Conservation (phyloP, 2,329 filamentous ascomycete genomes). For the Fusarium zealandicum region DNA sequence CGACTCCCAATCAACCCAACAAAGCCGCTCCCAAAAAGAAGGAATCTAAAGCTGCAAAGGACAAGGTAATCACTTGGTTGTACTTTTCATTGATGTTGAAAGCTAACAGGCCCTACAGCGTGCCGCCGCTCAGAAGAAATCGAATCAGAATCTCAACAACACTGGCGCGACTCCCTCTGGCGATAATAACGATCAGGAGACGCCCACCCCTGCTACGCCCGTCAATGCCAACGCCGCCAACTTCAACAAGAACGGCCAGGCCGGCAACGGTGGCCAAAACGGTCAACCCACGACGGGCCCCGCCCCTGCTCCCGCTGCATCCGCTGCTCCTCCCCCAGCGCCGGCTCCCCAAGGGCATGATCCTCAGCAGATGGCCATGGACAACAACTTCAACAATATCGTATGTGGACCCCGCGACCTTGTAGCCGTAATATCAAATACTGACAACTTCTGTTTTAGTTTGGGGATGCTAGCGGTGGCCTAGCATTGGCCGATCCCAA, state of each 20-base stretch:
- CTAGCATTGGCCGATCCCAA: slow-evolving; percentile 66
- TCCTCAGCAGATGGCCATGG: slow-evolving; percentile 53
- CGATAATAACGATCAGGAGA: slow-evolving; percentile 61
- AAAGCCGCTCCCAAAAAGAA: slow-evolving; percentile 84
- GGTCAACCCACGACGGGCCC: slow-evolving; percentile 43
- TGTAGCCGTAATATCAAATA: slow-evolving; percentile 6
- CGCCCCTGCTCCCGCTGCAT: slow-evolving; percentile 41
- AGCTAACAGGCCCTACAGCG: slow-evolving; percentile 42
- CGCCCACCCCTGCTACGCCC: slow-evolving; percentile 68
- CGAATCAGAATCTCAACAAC: slow-evolving; percentile 60
- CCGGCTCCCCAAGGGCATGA: slow-evolving; percentile 20
- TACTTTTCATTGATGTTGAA: neutral
- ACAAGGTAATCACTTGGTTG: slow-evolving; percentile 64
- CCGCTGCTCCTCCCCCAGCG: slow-evolving; percentile 17
- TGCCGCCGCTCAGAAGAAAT: slow-evolving; percentile 69
- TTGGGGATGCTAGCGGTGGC: slow-evolving; percentile 51
- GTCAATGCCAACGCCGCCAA: slow-evolving; percentile 51
- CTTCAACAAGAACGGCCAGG: slow-evolving; percentile 52
- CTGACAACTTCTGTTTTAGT: slow-evolving; percentile 39
- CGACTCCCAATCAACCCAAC: slow-evolving; percentile 75
- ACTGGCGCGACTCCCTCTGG: slow-evolving; percentile 63
- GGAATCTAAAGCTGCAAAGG: slow-evolving; percentile 68
- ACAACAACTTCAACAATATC: slow-evolving; percentile 50
- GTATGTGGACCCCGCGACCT: slow-evolving; percentile 46
- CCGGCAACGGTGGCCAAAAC: slow-evolving; percentile 42